These are phyloP conservation scores for Actinomucor elegans DNA, from an alignment of 371 early-diverging fungal species.

Conservation along the genomic window DNA sequence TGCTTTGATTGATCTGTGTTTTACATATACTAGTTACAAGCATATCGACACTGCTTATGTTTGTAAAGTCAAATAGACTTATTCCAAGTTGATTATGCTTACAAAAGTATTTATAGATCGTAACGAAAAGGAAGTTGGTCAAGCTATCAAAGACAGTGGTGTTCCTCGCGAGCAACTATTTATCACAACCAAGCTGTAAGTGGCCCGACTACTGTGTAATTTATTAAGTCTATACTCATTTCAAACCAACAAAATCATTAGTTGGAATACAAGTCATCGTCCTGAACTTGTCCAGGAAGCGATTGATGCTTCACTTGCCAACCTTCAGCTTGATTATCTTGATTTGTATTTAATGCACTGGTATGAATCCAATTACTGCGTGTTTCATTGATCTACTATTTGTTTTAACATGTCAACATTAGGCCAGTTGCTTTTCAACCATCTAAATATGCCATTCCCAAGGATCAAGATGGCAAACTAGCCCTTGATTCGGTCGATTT, in stretches of 20 bases:
- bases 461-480: constrained; percentile 30
- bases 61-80: constrained; percentile 17
- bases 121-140: constrained; percentile 63
- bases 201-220: not conserved
- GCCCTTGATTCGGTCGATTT: constrained; percentile 24
- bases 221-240: not conserved
- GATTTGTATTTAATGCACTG: constrained; percentile 68
- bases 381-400: not conserved
- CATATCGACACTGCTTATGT: constrained; percentile 59
- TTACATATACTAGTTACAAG: constrained; percentile 30
- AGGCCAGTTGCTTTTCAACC: constrained; percentile 41
- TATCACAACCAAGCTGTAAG: constrained; percentile 52
- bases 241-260: constrained; percentile 37
- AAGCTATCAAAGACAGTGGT: constrained; percentile 48
- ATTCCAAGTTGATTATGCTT: not conserved
- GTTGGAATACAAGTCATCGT: constrained; percentile 64
- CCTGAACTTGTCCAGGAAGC: constrained; percentile 48
- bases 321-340: constrained; percentile 65
- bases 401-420: not conserved
- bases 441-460: constrained; percentile 20
- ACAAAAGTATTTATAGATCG: constrained; percentile 30
- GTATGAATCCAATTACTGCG: constrained; percentile 27
- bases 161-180: constrained; percentile 51
- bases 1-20: not conserved
- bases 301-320: constrained; percentile 48